Percentiles rank a stretch among this genome's conserved stretches.
Evolutionary conservation across 306 rosid species (phyloP).

Genomic region (Corylus americana): DNA sequence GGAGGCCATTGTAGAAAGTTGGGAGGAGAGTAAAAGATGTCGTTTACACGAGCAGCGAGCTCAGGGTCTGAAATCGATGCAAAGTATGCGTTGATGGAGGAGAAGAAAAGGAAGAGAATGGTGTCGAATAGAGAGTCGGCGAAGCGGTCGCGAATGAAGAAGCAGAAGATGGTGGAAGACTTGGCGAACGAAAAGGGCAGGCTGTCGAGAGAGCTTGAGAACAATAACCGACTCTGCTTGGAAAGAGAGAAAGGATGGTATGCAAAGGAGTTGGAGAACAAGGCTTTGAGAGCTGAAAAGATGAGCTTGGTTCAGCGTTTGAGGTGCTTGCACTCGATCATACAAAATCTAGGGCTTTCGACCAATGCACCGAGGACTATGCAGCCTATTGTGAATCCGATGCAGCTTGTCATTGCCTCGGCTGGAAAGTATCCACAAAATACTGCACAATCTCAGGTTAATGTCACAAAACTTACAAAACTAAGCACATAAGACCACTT

Average conservation of each 20-base stretch:
- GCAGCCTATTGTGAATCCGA: neutral
- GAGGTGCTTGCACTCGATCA: neutral
- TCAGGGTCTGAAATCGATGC: neutral
- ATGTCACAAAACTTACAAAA: neutral
- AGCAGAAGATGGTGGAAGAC: slow-evolving; percentile 14
- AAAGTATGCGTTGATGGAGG: neutral
- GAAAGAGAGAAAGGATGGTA: neutral
- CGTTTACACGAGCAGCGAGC: neutral
- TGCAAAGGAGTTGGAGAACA: neutral
- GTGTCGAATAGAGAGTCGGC: slow-evolving; percentile 24
- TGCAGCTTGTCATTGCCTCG: neutral
- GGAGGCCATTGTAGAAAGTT: neutral
- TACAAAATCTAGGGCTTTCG: neutral
- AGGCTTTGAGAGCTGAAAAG: neutral
- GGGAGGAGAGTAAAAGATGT: neutral
- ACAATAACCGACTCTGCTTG: neutral
- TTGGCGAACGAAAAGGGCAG: slow-evolving; percentile 1
- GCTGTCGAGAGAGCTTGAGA: neutral
- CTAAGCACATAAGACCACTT: neutral
- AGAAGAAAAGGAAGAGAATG: slow-evolving; percentile 25
- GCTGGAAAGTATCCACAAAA: neutral
- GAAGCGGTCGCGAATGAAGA: slow-evolving; percentile 18
- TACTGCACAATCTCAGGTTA: neutral
- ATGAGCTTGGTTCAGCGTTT: slow-evolving; percentile 1
- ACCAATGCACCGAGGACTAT: neutral